phyloP scores from a whole-genome alignment of 2,329 filamentous ascomycete genomes.

The Scolecobasidium constrictum region DNA sequence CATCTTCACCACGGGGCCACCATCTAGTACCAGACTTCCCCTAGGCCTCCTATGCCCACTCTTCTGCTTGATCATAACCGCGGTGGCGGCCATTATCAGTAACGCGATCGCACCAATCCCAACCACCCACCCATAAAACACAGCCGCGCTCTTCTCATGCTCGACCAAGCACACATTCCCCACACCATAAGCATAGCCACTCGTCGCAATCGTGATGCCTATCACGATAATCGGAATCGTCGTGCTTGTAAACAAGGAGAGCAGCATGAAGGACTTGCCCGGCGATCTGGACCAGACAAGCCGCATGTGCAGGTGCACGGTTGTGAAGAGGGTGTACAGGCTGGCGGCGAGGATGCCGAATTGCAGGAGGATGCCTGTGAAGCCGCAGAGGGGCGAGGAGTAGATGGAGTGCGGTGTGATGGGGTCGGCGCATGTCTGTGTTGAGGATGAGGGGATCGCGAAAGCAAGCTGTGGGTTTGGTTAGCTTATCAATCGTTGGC shows the following conservation, averaged over 20 bases:
- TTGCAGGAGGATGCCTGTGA: constrained; percentile 63
- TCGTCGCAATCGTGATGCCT: constrained; percentile 18
- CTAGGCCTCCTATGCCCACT: not conserved
- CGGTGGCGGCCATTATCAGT: constrained; percentile 16
- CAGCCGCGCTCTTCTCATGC: constrained; percentile 21
- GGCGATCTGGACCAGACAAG: constrained; percentile 26
- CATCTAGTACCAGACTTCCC: not conserved
- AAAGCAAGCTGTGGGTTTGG: constrained; percentile 55
- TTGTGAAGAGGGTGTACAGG: constrained; percentile 20
- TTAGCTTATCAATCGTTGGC: not conserved
- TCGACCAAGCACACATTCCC: constrained; percentile 25
- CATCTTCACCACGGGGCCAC: not conserved
- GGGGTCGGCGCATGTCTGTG: constrained; percentile 64
- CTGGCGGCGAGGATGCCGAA: not conserved
- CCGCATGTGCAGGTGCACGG: constrained; percentile 27
- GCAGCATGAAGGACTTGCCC: constrained; percentile 19
- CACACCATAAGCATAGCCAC: constrained; percentile 28
- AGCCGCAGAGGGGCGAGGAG: constrained; percentile 62
- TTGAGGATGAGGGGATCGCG: constrained; percentile 64
- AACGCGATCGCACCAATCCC: constrained; percentile 20
- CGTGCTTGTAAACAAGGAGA: constrained; percentile 20
- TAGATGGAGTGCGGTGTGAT: constrained; percentile 83
- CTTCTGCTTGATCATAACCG: not conserved
- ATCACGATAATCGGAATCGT: constrained; percentile 21
- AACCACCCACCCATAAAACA: constrained; percentile 27